Evolutionary conservation across 164 flowering plant species (phyloP).

Genomic region (Hamamelis virginiana): DNA sequence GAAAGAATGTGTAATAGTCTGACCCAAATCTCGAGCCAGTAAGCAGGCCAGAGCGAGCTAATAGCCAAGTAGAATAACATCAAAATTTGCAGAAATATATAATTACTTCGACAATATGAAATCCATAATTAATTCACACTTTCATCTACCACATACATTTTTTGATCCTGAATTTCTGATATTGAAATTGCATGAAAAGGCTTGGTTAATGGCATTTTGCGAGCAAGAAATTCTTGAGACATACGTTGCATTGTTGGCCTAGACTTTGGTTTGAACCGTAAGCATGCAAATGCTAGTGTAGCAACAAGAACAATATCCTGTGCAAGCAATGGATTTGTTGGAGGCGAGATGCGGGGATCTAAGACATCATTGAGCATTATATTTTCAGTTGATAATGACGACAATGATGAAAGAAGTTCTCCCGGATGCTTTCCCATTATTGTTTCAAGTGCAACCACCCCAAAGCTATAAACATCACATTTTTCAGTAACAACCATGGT

Average conservation of each 20-base stretch:
- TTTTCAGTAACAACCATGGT: no score
- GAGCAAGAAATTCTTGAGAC: conserved; percentile 6
- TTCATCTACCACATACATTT: neutral
- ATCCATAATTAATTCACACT: neutral
- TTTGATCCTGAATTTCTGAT: no score
- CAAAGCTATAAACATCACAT: neutral
- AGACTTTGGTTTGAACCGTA: conserved; percentile 7
- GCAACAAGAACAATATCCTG: conserved; percentile 12
- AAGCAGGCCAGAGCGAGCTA: no score
- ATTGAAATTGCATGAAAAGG: neutral
- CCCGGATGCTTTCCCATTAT: conserved; percentile 26
- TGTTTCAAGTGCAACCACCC: conserved; percentile 9
- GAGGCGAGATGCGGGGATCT: conserved; percentile 16
- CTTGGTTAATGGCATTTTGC: neutral
- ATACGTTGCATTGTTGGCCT: conserved; percentile 25
- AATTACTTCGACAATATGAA: no score
- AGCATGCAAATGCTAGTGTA: conserved; percentile 13
- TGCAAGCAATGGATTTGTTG: neutral
- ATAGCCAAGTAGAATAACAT: no score
- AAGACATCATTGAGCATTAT: conserved; percentile 7
- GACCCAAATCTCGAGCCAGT: no score
- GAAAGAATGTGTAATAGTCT: no score
- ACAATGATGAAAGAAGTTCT: conserved; percentile 9
- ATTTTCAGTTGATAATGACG: neutral
- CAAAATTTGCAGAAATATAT: no score